Base-by-base conservation (phyloP, 441 rosid species). In the Euphorbia schlechtendalii region DNA sequence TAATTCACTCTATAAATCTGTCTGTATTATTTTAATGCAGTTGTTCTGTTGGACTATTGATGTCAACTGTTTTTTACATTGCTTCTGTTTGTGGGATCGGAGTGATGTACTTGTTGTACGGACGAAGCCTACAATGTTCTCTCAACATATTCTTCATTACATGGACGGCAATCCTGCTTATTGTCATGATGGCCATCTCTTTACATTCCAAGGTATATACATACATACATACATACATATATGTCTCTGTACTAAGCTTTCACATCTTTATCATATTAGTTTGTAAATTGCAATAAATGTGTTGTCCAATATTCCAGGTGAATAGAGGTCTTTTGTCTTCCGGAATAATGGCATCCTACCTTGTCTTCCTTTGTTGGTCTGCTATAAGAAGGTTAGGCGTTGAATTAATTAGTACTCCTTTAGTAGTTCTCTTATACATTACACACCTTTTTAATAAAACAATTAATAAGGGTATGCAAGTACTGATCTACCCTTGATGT, bases 311-410 rank as follows among this genome's bases (percentile, higher is more conserved):
- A 3, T 5, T 43, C 48, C 77, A 88, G 96, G 90, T 89, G 55
- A 92, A 89, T 34, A 78, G 84, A 69, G 92, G 92, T 38, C 83
- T 88, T 71, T 70, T 88, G 43, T 92, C 96, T 56, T 84, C 94
- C 1, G 89, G 96, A 66, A 86, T 88, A 46, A 88, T 92, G 96
- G 96, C 96, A 65, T 80, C 85, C 9, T 92, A 92, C 80, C 68
- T 92, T 56, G 90, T 89, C 63, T 92, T 89, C 78, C 80, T 92
- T 54, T 92, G 94, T 70, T 92, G 96, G 98, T 89, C 89, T 71
- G 96, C 96, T 6, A 74, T 92, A 74, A 87, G 96, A 83, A 92
- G 98, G 98, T 92, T 65, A 71, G 43, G 27, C 0, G 40, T 9
- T 56, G 3, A 14, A 56, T 27, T 27, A 4, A 27, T 27, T 27